A percentile compares a stretch with the other conserved stretches of the same genome.
These are phyloP conservation scores for Astraeus odoratus DNA, from an alignment of 768 basidiomycete genomes.

Conservation along the genomic window DNA sequence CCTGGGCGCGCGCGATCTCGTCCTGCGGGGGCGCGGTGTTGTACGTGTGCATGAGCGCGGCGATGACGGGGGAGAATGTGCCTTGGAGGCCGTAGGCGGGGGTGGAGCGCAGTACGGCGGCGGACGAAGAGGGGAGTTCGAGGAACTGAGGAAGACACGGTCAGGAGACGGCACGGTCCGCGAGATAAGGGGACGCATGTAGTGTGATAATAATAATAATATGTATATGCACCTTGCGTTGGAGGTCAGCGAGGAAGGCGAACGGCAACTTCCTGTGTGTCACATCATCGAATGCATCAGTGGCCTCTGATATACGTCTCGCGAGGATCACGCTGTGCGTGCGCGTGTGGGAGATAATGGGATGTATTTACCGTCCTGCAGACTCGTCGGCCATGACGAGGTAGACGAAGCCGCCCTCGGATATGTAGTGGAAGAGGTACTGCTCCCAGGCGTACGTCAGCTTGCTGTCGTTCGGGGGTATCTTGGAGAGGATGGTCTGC, in stretches of 20 bases:
- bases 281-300: no score
- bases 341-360: slow-evolving; percentile 1
- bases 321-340: no score
- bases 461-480: slow-evolving; percentile 85
- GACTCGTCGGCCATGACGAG: slow-evolving; percentile 94
- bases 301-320: no score
- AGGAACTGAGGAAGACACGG: slow-evolving; percentile 40
- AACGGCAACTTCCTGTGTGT: slow-evolving; percentile 87
- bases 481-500: slow-evolving; percentile 87
- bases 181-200: slow-evolving; percentile 2
- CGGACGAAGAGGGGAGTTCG: slow-evolving; percentile 57
- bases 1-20: slow-evolving; percentile 84
- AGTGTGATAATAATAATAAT: background rate
- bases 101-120: slow-evolving; percentile 36
- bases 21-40: slow-evolving; percentile 85
- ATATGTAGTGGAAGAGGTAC: slow-evolving; percentile 91
- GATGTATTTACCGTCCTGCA: slow-evolving; percentile 63
- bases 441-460: slow-evolving; percentile 88
- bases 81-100: slow-evolving; percentile 67
- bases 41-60: slow-evolving; percentile 77
- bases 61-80: slow-evolving; percentile 61
- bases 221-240: slow-evolving; percentile 50
- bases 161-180: slow-evolving; percentile 3
- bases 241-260: slow-evolving; percentile 83
- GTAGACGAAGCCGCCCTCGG: slow-evolving; percentile 80